Evolutionary conservation across 2,329 filamentous ascomycete species (phyloP).

Genomic region (Fusarium heterosporum): DNA sequence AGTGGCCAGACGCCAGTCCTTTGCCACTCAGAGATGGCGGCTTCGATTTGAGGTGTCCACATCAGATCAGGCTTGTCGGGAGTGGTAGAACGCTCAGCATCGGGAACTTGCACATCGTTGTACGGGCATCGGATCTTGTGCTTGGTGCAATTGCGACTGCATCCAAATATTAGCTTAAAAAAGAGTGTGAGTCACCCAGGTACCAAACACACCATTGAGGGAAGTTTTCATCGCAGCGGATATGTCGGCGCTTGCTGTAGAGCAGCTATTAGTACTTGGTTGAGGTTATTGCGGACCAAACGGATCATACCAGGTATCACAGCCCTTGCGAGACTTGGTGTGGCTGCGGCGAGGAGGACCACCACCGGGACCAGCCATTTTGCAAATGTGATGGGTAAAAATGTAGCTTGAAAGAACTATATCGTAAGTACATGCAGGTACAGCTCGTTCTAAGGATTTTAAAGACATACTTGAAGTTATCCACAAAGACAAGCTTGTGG

Average conservation of each 20-base stretch:
- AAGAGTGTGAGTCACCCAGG: background rate
- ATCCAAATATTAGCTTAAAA: conserved; percentile 33
- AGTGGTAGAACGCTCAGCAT: conserved; percentile 69
- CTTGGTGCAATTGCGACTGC: conserved; percentile 96
- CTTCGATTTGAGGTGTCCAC: conserved; percentile 88
- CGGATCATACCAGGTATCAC: conserved; percentile 81
- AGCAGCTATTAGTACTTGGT: conserved; percentile 16
- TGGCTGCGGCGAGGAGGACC: conserved; percentile 90
- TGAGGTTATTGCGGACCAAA: conserved; percentile 1
- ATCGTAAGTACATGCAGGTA: conserved; percentile 28
- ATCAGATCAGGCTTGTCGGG: conserved; percentile 78
- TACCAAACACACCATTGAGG: conserved; percentile 83
- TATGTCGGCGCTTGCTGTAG: conserved; percentile 86
- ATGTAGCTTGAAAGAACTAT: conserved; percentile 47
- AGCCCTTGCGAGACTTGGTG: conserved; percentile 98
- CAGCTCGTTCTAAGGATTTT: conserved; percentile 2
- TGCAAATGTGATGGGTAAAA: conserved; percentile 51
- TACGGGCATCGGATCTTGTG: conserved; percentile 99
- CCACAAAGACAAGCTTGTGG: conserved; percentile 49
- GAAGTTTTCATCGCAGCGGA: conserved; percentile 96
- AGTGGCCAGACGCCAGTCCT: conserved; percentile 88
- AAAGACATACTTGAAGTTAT: conserved; percentile 48
- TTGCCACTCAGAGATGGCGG: conserved; percentile 84
- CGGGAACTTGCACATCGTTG: conserved; percentile 80
- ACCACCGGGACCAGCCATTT: conserved; percentile 94